Percentiles rank a stretch among this genome's conserved stretches.
phyloP scores from a whole-genome alignment of 1,139 yeast genomes.

The Magnusiomyces tetraspermus region DNA sequence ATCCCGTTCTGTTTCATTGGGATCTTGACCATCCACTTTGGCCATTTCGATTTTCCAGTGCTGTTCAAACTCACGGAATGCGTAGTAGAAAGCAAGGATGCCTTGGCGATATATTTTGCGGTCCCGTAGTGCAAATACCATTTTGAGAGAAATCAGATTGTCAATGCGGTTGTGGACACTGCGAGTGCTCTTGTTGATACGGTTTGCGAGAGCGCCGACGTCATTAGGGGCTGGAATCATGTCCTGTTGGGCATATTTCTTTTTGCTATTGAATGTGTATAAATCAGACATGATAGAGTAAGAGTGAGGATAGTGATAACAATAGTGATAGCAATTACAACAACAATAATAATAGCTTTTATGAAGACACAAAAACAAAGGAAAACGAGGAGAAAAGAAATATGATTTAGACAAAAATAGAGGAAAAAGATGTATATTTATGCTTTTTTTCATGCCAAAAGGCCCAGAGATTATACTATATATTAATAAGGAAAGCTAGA shows the following conservation, averaged over 20 bases:
- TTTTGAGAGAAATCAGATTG: conserved; percentile 56
- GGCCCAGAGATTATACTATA: no score
- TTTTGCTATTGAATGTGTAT: not conserved
- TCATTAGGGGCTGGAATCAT: conserved; percentile 65
- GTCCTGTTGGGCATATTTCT: conserved; percentile 41
- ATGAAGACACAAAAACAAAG: no score
- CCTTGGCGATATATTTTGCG: conserved; percentile 74
- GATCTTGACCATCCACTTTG: conserved; percentile 33
- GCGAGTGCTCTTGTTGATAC: conserved; percentile 63
- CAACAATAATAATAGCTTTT: no score
- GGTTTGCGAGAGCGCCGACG: conserved; percentile 70
- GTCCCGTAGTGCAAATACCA: conserved; percentile 69
- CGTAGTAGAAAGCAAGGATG: conserved; percentile 65
- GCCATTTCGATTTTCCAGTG: conserved; percentile 32
- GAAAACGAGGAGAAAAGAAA: no score
- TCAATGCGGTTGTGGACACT: conserved; percentile 59
- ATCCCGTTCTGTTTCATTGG: conserved; percentile 29
- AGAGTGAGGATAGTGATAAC: not conserved
- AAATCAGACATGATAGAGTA: not conserved
- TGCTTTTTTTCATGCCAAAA: no score
- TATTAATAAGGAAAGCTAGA: no score
- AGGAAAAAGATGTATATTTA: no score
- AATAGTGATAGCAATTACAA: no score
- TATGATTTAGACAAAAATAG: no score
- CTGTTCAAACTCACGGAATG: conserved; percentile 60